Percentiles rank a stretch among this genome's conserved stretches.
Evolutionary conservation across 805 yeast genomes (phyloP).

Genomic region (Debaryomyces prosopidis): DNA sequence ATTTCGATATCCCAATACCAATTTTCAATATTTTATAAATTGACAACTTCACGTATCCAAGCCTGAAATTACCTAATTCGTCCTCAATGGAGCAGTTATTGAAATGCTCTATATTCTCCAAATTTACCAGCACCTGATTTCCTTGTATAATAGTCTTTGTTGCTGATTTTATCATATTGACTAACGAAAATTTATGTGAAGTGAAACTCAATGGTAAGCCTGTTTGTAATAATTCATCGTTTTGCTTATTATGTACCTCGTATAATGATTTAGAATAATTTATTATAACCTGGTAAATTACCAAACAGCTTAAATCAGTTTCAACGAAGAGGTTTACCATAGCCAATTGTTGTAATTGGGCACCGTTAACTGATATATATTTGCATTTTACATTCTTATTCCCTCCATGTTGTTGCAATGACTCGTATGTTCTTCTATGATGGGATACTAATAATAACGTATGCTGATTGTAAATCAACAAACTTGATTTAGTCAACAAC

Average conservation of each 20-base stretch:
- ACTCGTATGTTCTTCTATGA: slow-evolving; percentile 44
- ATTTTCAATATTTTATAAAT: slow-evolving; percentile 35
- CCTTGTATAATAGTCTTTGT: slow-evolving; percentile 34
- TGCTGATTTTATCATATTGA: slow-evolving; percentile 31
- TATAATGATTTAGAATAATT: slow-evolving; percentile 32
- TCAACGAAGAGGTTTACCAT: slow-evolving; percentile 38
- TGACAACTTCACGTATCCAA: slow-evolving; percentile 28
- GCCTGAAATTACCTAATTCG: slow-evolving; percentile 23
- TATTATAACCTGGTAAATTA: slow-evolving; percentile 41
- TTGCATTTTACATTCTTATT: slow-evolving; percentile 44
- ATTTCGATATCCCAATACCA: slow-evolving; percentile 27
- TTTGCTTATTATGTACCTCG: slow-evolving; percentile 27
- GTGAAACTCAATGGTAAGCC: slow-evolving; percentile 32
- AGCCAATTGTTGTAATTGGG: slow-evolving; percentile 26
- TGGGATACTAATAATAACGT: slow-evolving; percentile 46
- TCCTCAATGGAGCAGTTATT: slow-evolving; percentile 31
- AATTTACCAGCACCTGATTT: slow-evolving; percentile 14
- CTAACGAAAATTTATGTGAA: slow-evolving; percentile 24
- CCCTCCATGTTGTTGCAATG: slow-evolving; percentile 48
- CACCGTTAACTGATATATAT: slow-evolving; percentile 34
- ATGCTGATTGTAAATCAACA: slow-evolving; percentile 29
- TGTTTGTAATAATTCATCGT: slow-evolving; percentile 33
- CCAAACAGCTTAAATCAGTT: slow-evolving; percentile 39
- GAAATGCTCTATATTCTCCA: slow-evolving; percentile 38
- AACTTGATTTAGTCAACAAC: slow-evolving; percentile 27